A percentile compares a stretch with the other conserved stretches of the same genome.
These are phyloP conservation scores for Platanthera guangdongensis DNA, from an alignment of 106 monocot genomes.

Conservation along the genomic window DNA sequence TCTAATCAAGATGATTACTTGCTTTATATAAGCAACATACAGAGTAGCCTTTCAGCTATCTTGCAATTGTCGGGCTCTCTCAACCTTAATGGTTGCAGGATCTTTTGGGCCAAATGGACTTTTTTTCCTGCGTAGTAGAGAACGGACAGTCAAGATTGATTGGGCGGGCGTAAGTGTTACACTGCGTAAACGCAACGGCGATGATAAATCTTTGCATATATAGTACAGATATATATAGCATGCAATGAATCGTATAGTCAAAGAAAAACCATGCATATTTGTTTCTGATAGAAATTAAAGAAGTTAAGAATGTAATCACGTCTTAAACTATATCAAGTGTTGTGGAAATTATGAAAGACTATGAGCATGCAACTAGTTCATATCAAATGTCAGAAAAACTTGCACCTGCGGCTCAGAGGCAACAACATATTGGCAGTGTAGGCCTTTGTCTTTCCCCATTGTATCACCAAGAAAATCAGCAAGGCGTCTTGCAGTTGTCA, in stretches of 20 bases:
- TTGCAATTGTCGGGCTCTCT: too few species aligned
- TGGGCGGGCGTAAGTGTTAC: too few species aligned
- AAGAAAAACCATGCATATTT: not conserved
- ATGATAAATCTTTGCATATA: too few species aligned
- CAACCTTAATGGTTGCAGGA: too few species aligned
- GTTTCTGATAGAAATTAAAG: not conserved
- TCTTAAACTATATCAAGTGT: not conserved
- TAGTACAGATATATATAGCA: not conserved
- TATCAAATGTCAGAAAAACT: not conserved
- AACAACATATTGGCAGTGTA: conserved; percentile 87
- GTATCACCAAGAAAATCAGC: conserved; percentile 94
- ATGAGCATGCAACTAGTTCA: not conserved
- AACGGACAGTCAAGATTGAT: too few species aligned
- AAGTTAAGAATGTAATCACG: not conserved
- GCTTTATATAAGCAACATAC: too few species aligned
- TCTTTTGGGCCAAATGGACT: too few species aligned
- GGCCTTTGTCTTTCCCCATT: conserved; percentile 96
- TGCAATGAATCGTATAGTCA: not conserved
- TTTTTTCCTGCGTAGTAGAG: too few species aligned
- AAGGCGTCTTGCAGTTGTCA: conserved; percentile 89
- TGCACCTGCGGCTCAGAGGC: conserved; percentile 80
- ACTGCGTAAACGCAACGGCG: too few species aligned
- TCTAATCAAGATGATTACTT: too few species aligned
- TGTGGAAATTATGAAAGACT: not conserved
- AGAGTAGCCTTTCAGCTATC: too few species aligned